Percentiles rank a stretch among this genome's conserved stretches.
Conservation (phyloP, 768 basidiomycete genomes). For the Fistulinella prunicolor region DNA sequence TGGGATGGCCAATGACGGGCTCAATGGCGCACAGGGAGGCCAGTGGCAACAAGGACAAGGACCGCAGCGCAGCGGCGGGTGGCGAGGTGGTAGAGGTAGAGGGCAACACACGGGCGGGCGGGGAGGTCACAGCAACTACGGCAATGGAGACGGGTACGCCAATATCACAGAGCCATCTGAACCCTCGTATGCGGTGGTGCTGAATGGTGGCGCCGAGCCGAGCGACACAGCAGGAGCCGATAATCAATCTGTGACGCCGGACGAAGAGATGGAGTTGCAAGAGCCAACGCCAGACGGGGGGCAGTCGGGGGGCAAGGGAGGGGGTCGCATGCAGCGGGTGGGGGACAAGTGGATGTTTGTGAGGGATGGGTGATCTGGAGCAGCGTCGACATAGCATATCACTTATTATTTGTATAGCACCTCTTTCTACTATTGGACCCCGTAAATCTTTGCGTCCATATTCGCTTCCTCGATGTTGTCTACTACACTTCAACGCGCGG, state of each 20-base stretch:
- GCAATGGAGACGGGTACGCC: slow-evolving; percentile 39
- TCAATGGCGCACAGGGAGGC: slow-evolving; percentile 18
- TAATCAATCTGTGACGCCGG: neutral
- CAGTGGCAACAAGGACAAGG: slow-evolving; percentile 32
- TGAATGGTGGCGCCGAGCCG: slow-evolving; percentile 46
- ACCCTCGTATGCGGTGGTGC: slow-evolving; percentile 56
- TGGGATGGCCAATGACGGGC: slow-evolving; percentile 13
- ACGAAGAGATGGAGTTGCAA: slow-evolving; percentile 3
- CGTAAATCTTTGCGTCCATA: too few relatives aligned
- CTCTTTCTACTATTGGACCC: too few relatives aligned
- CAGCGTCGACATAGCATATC: slow-evolving; percentile 22
- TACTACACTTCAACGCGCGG: slow-evolving; percentile 16
- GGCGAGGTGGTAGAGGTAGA: slow-evolving; percentile 39
- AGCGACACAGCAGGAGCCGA: neutral
- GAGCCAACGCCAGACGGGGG: neutral
- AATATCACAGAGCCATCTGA: slow-evolving; percentile 27
- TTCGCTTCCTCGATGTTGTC: neutral
- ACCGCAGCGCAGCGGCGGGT: slow-evolving; percentile 33
- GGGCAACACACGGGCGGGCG: slow-evolving; percentile 36
- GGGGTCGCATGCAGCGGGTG: slow-evolving; percentile 64
- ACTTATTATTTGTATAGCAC: slow-evolving; percentile 22
- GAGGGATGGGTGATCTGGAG: slow-evolving; percentile 38
- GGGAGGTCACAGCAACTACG: slow-evolving; percentile 45
- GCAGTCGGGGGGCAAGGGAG: slow-evolving; percentile 24
- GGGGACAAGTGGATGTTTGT: slow-evolving; percentile 75